Evolutionary conservation across 176 grass and related monocot species (phyloP).

Genomic region (Zea mays): DNA sequence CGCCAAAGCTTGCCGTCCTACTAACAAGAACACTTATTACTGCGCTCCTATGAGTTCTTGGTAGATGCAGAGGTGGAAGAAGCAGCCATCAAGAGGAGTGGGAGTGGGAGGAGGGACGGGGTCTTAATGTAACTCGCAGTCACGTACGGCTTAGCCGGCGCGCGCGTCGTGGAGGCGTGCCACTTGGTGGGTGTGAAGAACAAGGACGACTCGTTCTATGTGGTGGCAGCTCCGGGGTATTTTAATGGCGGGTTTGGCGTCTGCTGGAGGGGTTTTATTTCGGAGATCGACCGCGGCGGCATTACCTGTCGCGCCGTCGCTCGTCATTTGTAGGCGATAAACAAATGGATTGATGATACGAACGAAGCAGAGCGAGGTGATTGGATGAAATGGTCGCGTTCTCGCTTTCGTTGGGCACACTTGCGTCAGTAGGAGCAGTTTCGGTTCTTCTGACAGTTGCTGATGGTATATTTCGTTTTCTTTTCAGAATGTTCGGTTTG

Average conservation of each 20-base stretch:
- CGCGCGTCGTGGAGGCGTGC: constrained; percentile 50
- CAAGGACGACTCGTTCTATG: constrained; percentile 65
- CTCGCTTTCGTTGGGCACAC: no score
- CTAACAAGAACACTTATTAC: background rate
- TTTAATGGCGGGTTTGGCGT: constrained; percentile 33
- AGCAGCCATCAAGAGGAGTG: constrained; percentile 46
- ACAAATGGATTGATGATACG: no score
- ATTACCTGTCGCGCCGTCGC: no score
- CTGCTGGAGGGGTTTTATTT: constrained; percentile 24
- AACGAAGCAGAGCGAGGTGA: no score
- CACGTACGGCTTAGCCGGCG: constrained; percentile 44
- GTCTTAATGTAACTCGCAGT: constrained; percentile 25
- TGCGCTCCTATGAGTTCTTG: constrained; percentile 20
- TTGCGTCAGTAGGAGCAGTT: no score
- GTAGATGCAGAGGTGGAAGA: constrained; percentile 10
- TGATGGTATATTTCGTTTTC: no score
- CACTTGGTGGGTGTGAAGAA: constrained; percentile 75
- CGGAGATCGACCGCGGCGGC: no score
- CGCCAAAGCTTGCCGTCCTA: background rate
- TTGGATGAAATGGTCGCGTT: no score
- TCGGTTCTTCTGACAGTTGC: no score
- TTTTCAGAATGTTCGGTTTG: no score
- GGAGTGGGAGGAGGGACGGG: constrained; percentile 25
- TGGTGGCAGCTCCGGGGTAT: constrained; percentile 10
- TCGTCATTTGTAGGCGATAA: no score